Base-by-base conservation (phyloP, 345 rosid species). In the Pelargonium nanum region DNA sequence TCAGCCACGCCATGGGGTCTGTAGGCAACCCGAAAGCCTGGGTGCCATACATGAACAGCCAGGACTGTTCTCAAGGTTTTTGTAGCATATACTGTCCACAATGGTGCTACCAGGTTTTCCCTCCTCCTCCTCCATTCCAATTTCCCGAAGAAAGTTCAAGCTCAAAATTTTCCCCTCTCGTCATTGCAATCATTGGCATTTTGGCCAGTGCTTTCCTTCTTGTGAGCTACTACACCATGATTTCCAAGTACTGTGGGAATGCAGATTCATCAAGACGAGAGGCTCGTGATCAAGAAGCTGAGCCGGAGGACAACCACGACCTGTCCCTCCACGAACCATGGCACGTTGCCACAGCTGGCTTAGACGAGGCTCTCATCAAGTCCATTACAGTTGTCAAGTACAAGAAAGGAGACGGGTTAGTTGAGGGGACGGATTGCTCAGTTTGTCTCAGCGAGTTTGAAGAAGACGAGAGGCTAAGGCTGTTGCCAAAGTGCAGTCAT, bases 371-470 rank as follows among this genome's bases (percentile, higher is more conserved):
- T 44, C 55, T 84, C 26, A 87, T 93, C 25, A 80, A 78, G 60
- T 76, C 84, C 70, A 89, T 93, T n/a, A 70, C 90, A 19, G 70
- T 74, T 15, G 75, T 78, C 70, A 85, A 74, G 83, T 84, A 80
- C 72, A 83, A 70, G 66, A 89, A 72, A 59, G 75, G 80, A 2
- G 74, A 72, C 56, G 83, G 83, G 19, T 62, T 79, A 53, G 67
- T 81, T 28, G 84, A 79, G 3, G 89, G 80, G 62, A 77, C 84
- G 7, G 96, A 83, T 69, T 93, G 99, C 74, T 80, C 96, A 0
- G 91, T 89, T 69, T 93, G 99, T 70, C 89, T 93, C 45, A 82
- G 84, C 26, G 97, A 93, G 70, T 89, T 93, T 55, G 70, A 72
- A 58, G 96, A 87, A 64, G 86, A 77, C 5, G 96, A 89, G 66